phyloP scores from a whole-genome alignment of 2,329 filamentous ascomycete genomes.

The Akanthomyces uredinophilus region DNA sequence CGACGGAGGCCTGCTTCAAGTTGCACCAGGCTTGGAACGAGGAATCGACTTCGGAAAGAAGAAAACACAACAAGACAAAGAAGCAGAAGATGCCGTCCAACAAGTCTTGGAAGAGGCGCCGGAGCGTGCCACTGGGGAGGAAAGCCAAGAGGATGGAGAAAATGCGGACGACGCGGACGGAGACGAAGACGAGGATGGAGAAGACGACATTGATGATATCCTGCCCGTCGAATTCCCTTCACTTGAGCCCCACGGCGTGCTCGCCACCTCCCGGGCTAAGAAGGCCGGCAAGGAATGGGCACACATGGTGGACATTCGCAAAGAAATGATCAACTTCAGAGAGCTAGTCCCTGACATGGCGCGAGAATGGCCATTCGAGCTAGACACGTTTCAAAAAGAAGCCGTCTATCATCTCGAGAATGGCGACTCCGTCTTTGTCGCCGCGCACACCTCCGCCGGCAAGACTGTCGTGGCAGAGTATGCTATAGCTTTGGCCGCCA shows the following conservation, averaged over 20 bases:
- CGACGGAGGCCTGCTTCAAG: conserved; percentile 72
- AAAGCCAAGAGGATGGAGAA: conserved; percentile 26
- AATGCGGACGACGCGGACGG: conserved; percentile 22
- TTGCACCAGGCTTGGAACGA: conserved; percentile 75
- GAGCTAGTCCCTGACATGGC: conserved; percentile 97
- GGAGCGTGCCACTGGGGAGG: conserved; percentile 32
- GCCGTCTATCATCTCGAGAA: conserved; percentile 95
- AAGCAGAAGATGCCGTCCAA: conserved; percentile 66
- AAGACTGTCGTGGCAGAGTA: conserved; percentile 99
- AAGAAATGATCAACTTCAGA: conserved; percentile 87
- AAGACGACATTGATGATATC: conserved; percentile 73
- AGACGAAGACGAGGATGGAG: conserved; percentile 33
- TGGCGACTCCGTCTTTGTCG: conserved; percentile 96
- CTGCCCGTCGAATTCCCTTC: conserved; percentile 91
- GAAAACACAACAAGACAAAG: conserved; percentile 50
- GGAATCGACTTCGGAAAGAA: conserved; percentile 68
- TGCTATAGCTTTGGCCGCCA: conserved; percentile 90
- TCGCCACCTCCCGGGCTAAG: conserved; percentile 66
- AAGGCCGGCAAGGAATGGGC: conserved; percentile 87
- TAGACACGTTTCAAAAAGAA: conserved; percentile 98
- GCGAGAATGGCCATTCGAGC: conserved; percentile 90
- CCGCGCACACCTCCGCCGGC: conserved; percentile 93
- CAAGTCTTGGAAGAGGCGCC: conserved; percentile 52
- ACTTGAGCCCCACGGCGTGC: conserved; percentile 73
- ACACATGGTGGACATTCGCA: conserved; percentile 94